Evolutionary conservation across 2,329 filamentous ascomycete genomes (phyloP).

Genomic region (Apiospora rasikravindrae): DNA sequence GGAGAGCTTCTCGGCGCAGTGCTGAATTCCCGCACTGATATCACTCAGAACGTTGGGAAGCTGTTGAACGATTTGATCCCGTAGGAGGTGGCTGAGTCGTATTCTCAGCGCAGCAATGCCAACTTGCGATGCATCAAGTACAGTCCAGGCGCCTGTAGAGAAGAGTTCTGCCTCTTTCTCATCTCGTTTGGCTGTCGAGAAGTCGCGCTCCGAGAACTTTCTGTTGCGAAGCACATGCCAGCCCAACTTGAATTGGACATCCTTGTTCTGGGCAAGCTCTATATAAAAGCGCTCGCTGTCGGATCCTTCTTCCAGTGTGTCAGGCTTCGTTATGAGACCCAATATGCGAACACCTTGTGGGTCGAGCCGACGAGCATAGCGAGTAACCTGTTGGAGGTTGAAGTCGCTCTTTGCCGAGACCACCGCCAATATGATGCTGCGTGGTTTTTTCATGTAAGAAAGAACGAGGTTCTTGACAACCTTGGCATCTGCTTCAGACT

Average conservation of each 20-base stretch:
- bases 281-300: slow-evolving; percentile 45
- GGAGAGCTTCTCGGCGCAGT: slow-evolving; percentile 30
- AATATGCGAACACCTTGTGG: slow-evolving; percentile 47
- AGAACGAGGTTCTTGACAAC: slow-evolving; percentile 52
- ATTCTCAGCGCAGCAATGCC: slow-evolving; percentile 28
- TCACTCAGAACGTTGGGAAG: slow-evolving; percentile 38
- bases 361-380: slow-evolving; percentile 43
- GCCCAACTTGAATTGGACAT: slow-evolving; percentile 52
- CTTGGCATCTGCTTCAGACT: slow-evolving; percentile 49
- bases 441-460: slow-evolving; percentile 57
- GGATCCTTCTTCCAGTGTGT: slow-evolving; percentile 39
- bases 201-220: background rate
- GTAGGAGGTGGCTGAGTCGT: slow-evolving; percentile 34
- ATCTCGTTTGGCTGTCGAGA: slow-evolving; percentile 20
- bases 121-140: slow-evolving; percentile 3
- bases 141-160: slow-evolving; percentile 25
- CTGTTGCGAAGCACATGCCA: slow-evolving; percentile 57
- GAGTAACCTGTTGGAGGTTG: slow-evolving; percentile 60
- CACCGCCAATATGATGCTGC: slow-evolving; percentile 64
- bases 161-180: slow-evolving; percentile 26
- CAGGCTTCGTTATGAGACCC: slow-evolving; percentile 55
- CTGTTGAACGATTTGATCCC: slow-evolving; percentile 38
- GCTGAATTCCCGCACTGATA: slow-evolving; percentile 33
- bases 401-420: slow-evolving; percentile 60
- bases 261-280: slow-evolving; percentile 47